Conservation (phyloP, 257 asterid genomes). For the Solanum chiquidenum region DNA sequence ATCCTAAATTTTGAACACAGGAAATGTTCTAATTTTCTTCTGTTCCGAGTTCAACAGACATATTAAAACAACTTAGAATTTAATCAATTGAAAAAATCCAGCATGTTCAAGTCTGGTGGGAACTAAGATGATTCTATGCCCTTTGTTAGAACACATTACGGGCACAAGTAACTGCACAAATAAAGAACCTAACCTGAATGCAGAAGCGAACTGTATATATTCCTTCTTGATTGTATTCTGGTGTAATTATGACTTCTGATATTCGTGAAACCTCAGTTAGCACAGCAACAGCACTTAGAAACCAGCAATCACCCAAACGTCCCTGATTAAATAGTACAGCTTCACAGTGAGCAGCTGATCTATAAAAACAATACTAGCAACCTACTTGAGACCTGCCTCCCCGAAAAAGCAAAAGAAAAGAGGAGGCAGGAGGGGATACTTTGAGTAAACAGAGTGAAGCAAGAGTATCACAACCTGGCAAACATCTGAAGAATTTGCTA, state of each 20-base stretch:
- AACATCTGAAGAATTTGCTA: constrained; percentile 95
- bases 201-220: constrained; percentile 95
- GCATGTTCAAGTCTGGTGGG: neutral
- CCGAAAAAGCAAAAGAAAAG: neutral
- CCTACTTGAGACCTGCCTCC: neutral
- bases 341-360: constrained; percentile 5
- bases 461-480: constrained; percentile 65
- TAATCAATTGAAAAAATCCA: neutral
- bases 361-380: neutral
- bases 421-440: neutral
- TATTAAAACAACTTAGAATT: neutral
- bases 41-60: neutral
- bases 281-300: constrained; percentile 98
- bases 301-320: constrained; percentile 98
- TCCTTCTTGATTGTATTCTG: constrained; percentile 89
- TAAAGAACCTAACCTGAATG: constrained; percentile 59
- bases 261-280: constrained; percentile 85
- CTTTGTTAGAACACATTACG: neutral
- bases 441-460: neutral
- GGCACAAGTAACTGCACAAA: neutral
- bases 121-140: neutral
- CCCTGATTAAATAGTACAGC: constrained; percentile 48
- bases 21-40: neutral
- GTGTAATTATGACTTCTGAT: constrained; percentile 93
- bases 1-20: neutral